Evolutionary conservation across 352 stramenopile genomes (phyloP).

Genomic region (Thraustotheca clavata): DNA sequence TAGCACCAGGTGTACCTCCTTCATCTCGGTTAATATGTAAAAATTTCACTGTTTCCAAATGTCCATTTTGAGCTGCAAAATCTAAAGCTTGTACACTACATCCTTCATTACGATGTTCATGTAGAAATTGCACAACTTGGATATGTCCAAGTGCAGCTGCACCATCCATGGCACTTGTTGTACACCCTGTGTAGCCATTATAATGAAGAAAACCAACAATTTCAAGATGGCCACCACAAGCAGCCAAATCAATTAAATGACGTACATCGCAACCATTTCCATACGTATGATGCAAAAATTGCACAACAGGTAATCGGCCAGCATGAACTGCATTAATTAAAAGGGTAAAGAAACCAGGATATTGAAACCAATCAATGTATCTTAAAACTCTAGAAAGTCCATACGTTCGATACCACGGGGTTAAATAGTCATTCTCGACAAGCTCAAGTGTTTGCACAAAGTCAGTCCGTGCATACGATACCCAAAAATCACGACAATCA

Average conservation of each 20-base stretch:
- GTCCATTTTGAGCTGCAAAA: background rate
- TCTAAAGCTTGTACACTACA: conserved; percentile 11
- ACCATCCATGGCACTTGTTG: conserved; percentile 5
- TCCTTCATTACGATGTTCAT: conserved; percentile 13
- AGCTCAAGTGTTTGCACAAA: background rate
- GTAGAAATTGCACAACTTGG: conserved; percentile 5
- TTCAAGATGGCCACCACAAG: conserved; percentile 48
- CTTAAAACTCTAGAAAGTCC: background rate
- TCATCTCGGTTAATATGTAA: background rate
- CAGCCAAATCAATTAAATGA: conserved; percentile 55
- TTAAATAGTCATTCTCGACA: background rate
- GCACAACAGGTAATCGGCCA: background rate
- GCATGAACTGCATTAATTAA: background rate
- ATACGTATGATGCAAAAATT: conserved; percentile 1
- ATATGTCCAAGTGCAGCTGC: conserved; percentile 10
- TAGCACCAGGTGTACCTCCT: background rate
- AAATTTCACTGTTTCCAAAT: background rate
- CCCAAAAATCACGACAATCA: background rate
- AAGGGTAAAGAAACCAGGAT: background rate
- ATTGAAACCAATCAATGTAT: background rate
- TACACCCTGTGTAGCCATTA: conserved; percentile 39
- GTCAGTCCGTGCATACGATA: conserved; percentile 1
- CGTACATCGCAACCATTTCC: background rate
- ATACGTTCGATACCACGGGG: background rate
- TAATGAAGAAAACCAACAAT: conserved; percentile 62